phyloP scores from a whole-genome alignment of 139 green algal genomes.

The Chlorella vulgaris region DNA sequence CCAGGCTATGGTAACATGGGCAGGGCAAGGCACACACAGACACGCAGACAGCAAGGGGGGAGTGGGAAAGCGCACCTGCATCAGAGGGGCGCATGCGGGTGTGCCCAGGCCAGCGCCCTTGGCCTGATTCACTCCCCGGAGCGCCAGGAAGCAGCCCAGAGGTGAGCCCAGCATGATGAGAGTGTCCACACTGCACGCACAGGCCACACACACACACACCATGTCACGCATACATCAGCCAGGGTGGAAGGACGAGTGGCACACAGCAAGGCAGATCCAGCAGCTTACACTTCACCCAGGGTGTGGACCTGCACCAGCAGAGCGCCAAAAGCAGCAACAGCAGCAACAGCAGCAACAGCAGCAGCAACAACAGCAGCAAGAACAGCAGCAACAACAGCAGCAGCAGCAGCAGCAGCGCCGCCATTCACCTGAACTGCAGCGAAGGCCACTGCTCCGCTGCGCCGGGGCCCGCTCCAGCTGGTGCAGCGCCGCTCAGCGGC shows the following conservation, averaged over 20 bases:
- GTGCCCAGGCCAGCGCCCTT: conserved; percentile 47
- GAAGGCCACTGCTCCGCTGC: neutral
- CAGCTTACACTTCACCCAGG: neutral
- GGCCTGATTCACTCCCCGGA: conserved; percentile 56
- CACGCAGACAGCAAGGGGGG: too few species aligned
- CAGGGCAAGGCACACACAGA: too few species aligned
- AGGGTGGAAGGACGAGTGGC: neutral
- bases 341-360: too few species aligned
- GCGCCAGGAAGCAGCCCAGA: conserved; percentile 73
- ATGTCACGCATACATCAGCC: neutral
- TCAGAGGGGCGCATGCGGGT: conserved; percentile 30
- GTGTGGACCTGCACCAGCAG: too few species aligned
- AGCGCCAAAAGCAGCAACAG: too few species aligned
- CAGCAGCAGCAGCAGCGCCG: neutral
- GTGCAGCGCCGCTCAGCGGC: neutral
- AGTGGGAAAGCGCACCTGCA: too few species aligned
- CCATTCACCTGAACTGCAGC: conserved; percentile 4
- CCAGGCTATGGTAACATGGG: too few species aligned
- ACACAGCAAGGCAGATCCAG: neutral
- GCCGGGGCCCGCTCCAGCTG: neutral
- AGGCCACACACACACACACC: too few species aligned
- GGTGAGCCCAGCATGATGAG: conserved; percentile 74
- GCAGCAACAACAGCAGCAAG: too few species aligned
- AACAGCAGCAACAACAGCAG: too few species aligned
- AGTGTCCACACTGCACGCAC: conserved; percentile 55